A percentile compares a stretch with the other conserved stretches of the same genome.
Conservation (phyloP, 2,329 filamentous ascomycete genomes). For the Mycocentrospora acerina region DNA sequence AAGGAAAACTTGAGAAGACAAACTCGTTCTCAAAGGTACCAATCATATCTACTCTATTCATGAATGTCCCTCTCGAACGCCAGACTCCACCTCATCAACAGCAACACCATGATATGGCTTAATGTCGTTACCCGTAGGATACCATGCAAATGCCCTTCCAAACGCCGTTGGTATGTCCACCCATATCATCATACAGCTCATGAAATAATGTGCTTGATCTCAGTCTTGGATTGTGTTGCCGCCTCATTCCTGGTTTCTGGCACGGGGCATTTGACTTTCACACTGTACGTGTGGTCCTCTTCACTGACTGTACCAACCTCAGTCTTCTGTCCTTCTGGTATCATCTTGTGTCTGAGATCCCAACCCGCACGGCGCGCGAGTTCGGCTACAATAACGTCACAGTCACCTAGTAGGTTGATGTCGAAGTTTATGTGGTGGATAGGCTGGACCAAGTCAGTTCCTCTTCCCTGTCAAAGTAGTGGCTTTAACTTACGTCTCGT, state of each 20-base stretch:
- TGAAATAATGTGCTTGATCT: not conserved
- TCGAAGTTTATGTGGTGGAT: constrained; percentile 93
- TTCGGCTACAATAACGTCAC: constrained; percentile 86
- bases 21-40: too few species aligned
- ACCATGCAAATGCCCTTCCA: too few species aligned
- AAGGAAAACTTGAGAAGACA: too few species aligned
- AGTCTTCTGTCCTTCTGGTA: constrained; percentile 66
- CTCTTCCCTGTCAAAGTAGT: too few species aligned
- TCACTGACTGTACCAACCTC: constrained; percentile 49
- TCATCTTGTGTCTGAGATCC: constrained; percentile 80
- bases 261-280: constrained; percentile 24
- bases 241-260: constrained; percentile 17
- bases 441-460: constrained; percentile 50
- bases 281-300: constrained; percentile 31
- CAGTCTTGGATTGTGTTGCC: constrained; percentile 7
- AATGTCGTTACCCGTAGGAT: too few species aligned
- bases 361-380: constrained; percentile 80
- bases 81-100: too few species aligned
- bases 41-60: too few species aligned
- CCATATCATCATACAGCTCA: too few species aligned
- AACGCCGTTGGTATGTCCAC: too few species aligned
- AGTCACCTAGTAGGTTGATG: constrained; percentile 93
- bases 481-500: constrained; percentile 58
- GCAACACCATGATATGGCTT: too few species aligned
- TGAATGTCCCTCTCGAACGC: too few species aligned